phyloP scores from a whole-genome alignment of 2,329 filamentous ascomycete species.

The Fusarium pininemorale region DNA sequence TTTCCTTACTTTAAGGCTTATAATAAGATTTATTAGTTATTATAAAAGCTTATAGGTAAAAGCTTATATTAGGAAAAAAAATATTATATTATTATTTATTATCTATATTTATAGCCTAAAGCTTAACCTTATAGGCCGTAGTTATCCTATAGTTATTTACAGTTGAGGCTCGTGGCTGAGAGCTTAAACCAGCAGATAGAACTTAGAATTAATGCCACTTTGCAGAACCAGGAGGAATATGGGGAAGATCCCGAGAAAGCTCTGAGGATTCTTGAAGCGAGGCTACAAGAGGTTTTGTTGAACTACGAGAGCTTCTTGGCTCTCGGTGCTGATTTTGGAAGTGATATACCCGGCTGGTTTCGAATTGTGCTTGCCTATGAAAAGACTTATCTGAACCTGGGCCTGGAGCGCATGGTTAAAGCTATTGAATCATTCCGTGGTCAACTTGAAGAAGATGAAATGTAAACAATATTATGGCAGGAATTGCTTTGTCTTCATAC shows the following conservation, averaged over 20 bases:
- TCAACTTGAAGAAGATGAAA: not conserved
- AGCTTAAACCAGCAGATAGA: no score
- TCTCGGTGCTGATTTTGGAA: not conserved
- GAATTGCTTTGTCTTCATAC: not conserved
- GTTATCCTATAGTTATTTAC: no score
- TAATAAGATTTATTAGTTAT: no score
- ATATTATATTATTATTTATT: no score
- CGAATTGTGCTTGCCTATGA: not conserved
- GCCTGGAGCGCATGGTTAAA: not conserved
- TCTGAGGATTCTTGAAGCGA: not conserved
- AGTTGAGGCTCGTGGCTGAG: no score
- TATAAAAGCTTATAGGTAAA: no score
- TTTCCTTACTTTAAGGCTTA: no score
- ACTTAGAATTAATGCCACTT: not conserved
- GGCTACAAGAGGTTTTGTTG: not conserved
- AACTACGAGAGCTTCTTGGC: not conserved
- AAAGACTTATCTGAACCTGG: not conserved
- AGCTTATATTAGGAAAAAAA: no score
- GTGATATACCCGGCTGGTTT: not conserved
- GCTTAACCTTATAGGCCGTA: no score
- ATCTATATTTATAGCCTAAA: no score
- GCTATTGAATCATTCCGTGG: not conserved
- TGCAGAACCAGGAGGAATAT: accelerated
- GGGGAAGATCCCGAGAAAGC: accelerated
- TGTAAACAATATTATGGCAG: accelerated